These are phyloP conservation scores for Myxozyma vanderwaltii DNA, from an alignment of 805 yeast species.

Conservation along the genomic window DNA sequence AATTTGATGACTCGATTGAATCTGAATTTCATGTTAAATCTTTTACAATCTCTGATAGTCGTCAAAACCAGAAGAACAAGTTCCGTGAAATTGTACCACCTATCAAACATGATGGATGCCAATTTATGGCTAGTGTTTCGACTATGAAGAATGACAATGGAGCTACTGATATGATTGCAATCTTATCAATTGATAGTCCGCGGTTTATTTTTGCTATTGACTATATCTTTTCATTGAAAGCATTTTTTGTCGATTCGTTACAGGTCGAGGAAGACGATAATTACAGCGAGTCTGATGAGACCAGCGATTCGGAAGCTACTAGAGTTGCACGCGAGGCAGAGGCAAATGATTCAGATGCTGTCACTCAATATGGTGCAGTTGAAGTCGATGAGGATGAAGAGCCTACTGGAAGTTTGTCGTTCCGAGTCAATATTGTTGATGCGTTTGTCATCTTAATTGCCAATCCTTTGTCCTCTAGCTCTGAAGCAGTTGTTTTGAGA, in stretches of 20 bases:
- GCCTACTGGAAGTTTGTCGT: conserved; percentile 32
- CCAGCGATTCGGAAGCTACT: conserved; percentile 19
- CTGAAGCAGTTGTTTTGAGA: conserved; percentile 90
- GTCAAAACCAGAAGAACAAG: conserved; percentile 62
- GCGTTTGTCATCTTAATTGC: conserved; percentile 80
- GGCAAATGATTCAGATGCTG: neutral
- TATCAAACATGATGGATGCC: conserved; percentile 61
- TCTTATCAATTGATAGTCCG: conserved; percentile 77
- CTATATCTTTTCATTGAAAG: conserved; percentile 74
- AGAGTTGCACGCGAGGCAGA: conserved; percentile 16
- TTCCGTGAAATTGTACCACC: conserved; percentile 83
- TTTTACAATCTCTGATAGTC: conserved; percentile 74
- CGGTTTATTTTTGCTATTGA: conserved; percentile 80
- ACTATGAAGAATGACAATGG: conserved; percentile 35
- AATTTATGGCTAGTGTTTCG: conserved; percentile 65
- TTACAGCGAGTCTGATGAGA: conserved; percentile 18
- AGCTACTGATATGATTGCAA: conserved; percentile 51
- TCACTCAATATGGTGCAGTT: conserved; percentile 15
- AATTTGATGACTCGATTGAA: conserved; percentile 55
- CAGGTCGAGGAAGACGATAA: conserved; percentile 32
- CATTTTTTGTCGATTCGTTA: conserved; percentile 54
- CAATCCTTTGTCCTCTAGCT: conserved; percentile 64
- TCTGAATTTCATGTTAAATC: conserved; percentile 69
- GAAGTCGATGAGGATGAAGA: conserved; percentile 19
- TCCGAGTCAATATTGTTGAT: conserved; percentile 66